Evolutionary conservation across 306 rosid genomes (phyloP), one percentile per base, ranked within the genome.

Genomic region (Trifolium pratense): DNA sequence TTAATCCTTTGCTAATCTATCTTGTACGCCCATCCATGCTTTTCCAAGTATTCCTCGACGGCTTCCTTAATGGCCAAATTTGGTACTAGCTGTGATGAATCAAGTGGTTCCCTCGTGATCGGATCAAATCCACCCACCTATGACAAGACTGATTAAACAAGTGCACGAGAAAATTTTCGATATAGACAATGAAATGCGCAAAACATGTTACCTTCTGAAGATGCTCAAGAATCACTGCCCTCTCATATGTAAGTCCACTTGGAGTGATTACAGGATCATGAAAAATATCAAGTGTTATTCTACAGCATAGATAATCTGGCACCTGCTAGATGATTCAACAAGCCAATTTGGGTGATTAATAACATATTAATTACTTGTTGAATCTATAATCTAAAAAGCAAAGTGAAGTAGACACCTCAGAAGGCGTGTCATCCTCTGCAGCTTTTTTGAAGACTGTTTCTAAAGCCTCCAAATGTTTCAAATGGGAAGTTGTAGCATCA

Each of bases 241-340:
- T 90, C 84, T 95, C 97, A 21, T 95, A 95, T 8, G 99, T 86
- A 69, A 82, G 81, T 57, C 99, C 99, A 39, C 99, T 83, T 0
- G 99, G 99, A 66, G 92, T 87, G 75, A 91, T 95, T 70, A 95
- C 99, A 1, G 99, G 99, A 84, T 95, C 99, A 7, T 88, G 99
- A 64, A 90, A 91, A 71, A 91, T 78, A 16, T 95, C 99, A 0
- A 95, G 96, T 0, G 92, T 87, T 48, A 95, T 95, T 84, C 80
- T 90, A 74, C 99, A 95, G 84, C 97, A 95, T 2, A 95, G 81
- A 64, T 90, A 75, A 81, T 91, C 99, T 0, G 97, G 99, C 79
- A 95, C 96, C 99, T 95, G 73, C 32, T 39, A 59, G 66, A 46
- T 13, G 66, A 46, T 13, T 64, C 84, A 43, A 80, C 16, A 45